These are phyloP conservation scores for Sordariomycetes sp. DNA, from an alignment of 2,329 filamentous ascomycete genomes.

Conservation along the genomic window DNA sequence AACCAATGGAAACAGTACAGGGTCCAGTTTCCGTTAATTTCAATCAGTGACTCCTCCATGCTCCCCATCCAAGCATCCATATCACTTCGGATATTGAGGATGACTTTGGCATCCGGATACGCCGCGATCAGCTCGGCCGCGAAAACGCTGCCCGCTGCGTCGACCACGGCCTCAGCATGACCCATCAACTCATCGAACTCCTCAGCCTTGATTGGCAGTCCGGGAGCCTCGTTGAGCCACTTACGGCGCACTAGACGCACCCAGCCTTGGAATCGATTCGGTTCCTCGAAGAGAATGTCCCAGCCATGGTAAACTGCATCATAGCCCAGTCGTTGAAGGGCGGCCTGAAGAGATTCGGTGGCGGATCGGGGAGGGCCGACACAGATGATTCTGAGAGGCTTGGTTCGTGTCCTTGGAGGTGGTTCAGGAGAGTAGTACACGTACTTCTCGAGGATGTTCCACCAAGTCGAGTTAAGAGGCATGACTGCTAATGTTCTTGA, in stretches of 20 bases:
- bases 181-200: constrained; percentile 17
- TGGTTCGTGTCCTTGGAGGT: constrained; percentile 11
- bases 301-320: constrained; percentile 18
- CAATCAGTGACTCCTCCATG: constrained; percentile 13
- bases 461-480: no score
- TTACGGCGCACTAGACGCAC: constrained; percentile 15
- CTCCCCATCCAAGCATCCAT: constrained; percentile 28
- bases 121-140: constrained; percentile 31
- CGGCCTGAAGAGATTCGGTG: constrained; percentile 19
- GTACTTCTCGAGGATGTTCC: neutral
- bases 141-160: constrained; percentile 27
- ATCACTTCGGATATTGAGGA: constrained; percentile 29
- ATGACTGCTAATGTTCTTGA: no score
- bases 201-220: constrained; percentile 6
- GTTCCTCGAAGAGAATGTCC: constrained; percentile 15
- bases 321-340: constrained; percentile 15
- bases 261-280: constrained; percentile 9
- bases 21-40: neutral
- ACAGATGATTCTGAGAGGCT: constrained; percentile 18
- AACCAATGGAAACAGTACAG: constrained; percentile 13
- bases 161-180: constrained; percentile 25
- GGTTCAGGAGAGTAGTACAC: neutral
- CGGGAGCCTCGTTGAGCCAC: constrained; percentile 9
- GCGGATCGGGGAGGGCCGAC: constrained; percentile 16
- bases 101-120: constrained; percentile 39